Conservation (phyloP, 345 rosid species). For the Cardamine resedifolia region DNA sequence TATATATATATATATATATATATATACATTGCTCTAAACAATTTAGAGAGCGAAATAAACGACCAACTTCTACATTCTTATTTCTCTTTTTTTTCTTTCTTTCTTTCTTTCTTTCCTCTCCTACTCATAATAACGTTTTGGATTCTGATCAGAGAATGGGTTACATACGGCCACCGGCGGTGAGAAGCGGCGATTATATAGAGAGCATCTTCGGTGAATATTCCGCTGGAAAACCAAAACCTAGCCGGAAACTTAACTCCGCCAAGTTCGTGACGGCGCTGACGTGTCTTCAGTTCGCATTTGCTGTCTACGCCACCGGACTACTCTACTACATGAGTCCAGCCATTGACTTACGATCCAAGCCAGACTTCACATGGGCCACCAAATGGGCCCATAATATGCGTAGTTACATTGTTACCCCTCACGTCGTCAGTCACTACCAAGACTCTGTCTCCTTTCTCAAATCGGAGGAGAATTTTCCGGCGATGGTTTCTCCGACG, state of each 20-base stretch:
- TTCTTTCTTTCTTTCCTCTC: conserved; percentile 21
- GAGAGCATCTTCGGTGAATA: conserved; percentile 76
- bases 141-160: conserved; percentile 53
- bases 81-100: conserved; percentile 7
- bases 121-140: conserved; percentile 33
- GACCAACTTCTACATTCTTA: conserved; percentile 19
- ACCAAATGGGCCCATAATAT: conserved; percentile 70
- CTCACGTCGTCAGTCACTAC: conserved; percentile 59
- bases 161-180: conserved; percentile 48
- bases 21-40: conserved; percentile 40
- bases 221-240: conserved; percentile 47
- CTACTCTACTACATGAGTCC: conserved; percentile 93
- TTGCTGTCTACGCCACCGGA: conserved; percentile 88
- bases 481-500: conserved; percentile 40
- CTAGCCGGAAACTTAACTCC: conserved; percentile 43
- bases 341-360: conserved; percentile 63
- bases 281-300: conserved; percentile 78
- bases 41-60: background rate
- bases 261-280: conserved; percentile 66
- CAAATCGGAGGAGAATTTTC: conserved; percentile 14
- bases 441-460: conserved; percentile 56
- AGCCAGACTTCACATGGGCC: conserved; percentile 92
- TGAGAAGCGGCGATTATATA: conserved; percentile 65
- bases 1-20: conserved; percentile 48
- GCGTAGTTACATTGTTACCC: conserved; percentile 64